phyloP scores from a whole-genome alignment of 257 asterid species.

The Petunia secreta region DNA sequence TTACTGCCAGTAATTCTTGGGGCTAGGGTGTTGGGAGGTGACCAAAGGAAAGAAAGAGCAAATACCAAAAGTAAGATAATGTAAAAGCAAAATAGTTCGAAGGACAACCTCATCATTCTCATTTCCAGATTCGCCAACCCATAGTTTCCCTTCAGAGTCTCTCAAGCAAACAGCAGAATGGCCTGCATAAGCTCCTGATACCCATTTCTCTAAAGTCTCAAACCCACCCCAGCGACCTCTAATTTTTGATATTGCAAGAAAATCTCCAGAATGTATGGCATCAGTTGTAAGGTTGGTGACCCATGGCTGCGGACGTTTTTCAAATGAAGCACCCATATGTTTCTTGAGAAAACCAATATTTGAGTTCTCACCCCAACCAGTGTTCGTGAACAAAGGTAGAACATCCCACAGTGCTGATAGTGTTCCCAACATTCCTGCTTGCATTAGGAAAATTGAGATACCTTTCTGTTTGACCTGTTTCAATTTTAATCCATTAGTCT shows the following conservation, averaged over 20 bases:
- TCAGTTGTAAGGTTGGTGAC: conserved; percentile 58
- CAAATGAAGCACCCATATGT: conserved; percentile 84
- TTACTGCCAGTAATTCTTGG: neutral
- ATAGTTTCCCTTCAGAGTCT: conserved; percentile 77
- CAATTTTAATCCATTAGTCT: conserved; percentile 14
- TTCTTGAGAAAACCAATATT: conserved; percentile 77
- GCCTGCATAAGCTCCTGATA: conserved; percentile 86
- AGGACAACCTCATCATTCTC: conserved; percentile 71
- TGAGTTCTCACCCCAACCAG: conserved; percentile 80
- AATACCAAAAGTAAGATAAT: neutral
- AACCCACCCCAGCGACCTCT: conserved; percentile 95
- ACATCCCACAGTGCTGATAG: conserved; percentile 86
- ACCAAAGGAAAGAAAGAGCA: neutral
- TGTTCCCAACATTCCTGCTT: conserved; percentile 84
- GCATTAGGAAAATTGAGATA: conserved; percentile 82
- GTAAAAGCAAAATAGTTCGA: conserved; percentile 17
- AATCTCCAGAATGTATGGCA: conserved; percentile 85
- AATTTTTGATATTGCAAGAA: conserved; percentile 76
- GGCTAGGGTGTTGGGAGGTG: too few species aligned
- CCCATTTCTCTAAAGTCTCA: conserved; percentile 95
- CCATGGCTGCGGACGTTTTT: conserved; percentile 84
- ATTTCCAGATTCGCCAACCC: conserved; percentile 96
- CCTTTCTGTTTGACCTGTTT: conserved; percentile 71
- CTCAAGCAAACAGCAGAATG: conserved; percentile 85
- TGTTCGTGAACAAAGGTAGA: conserved; percentile 74